A percentile compares a stretch with the other conserved stretches of the same genome.
Conservation (phyloP, 2,329 filamentous ascomycete genomes). For the Pestalotiopsis sp. region DNA sequence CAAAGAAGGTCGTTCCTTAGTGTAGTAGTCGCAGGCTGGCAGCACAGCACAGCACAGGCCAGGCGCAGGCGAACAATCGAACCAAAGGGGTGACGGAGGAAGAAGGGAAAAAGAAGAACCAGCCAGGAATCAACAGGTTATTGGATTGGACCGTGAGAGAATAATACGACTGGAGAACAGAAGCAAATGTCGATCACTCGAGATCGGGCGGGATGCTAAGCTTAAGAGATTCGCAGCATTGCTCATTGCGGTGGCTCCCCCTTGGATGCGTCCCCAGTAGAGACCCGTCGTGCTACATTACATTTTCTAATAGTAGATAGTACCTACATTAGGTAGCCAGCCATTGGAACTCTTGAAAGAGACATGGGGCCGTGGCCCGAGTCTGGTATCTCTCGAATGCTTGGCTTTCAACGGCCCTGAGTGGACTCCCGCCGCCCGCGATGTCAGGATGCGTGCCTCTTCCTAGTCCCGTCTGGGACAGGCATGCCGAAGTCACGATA, state of each 20-base stretch:
- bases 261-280: background rate
- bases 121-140: background rate
- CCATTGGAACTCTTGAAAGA: background rate
- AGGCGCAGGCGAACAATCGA: background rate
- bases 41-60: background rate
- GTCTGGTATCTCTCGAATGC: background rate
- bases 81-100: background rate
- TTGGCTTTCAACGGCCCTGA: background rate
- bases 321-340: background rate
- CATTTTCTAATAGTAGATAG: background rate
- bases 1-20: background rate
- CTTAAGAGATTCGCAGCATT: slow-evolving; percentile 9
- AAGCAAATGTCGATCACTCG: slow-evolving; percentile 8
- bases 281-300: background rate
- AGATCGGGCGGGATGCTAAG: slow-evolving; percentile 3
- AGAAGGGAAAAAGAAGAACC: background rate
- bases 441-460: background rate
- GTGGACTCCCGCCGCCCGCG: background rate
- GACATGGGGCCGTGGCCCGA: background rate
- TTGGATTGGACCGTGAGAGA: background rate
- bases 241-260: background rate
- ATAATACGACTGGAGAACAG: background rate
- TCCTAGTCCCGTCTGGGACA: slow-evolving; percentile 7
- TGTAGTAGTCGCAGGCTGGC: background rate
- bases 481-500: background rate